phyloP scores from a whole-genome alignment of 208 protist genomes.

The Acanthamoeba sp. region DNA sequence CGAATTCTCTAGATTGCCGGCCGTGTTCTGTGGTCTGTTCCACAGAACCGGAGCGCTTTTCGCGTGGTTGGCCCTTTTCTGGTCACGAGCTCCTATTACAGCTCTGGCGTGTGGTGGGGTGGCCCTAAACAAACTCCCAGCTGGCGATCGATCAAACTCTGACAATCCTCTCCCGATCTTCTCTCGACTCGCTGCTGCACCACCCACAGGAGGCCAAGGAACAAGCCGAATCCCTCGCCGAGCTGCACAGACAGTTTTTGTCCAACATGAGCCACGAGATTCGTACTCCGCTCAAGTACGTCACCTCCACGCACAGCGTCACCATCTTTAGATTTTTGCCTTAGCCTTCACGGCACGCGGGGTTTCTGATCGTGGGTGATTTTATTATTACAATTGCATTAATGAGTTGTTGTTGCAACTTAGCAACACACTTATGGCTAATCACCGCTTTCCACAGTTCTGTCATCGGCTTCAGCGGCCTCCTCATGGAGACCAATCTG shows the following conservation, averaged over 20 bases:
- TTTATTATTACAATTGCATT: too few species aligned
- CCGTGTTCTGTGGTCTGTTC: too few species aligned
- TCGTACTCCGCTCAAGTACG: slow-evolving; percentile 57
- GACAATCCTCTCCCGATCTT: not conserved
- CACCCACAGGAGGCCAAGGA: slow-evolving; percentile 13
- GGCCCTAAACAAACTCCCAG: too few species aligned
- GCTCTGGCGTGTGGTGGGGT: too few species aligned
- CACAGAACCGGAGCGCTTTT: too few species aligned
- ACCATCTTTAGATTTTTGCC: too few species aligned
- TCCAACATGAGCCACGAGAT: slow-evolving; percentile 62
- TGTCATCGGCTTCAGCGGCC: slow-evolving; percentile 30
- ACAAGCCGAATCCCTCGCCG: slow-evolving; percentile 6
- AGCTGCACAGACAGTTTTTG: slow-evolving; percentile 25
- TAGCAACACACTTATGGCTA: not conserved
- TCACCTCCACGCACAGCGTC: not conserved
- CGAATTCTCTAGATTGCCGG: too few species aligned
- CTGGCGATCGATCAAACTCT: not conserved
- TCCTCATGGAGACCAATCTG: slow-evolving; percentile 54
- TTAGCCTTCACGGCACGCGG: too few species aligned
- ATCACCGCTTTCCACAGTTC: not conserved
- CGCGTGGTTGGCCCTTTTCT: too few species aligned
- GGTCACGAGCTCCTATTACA: too few species aligned
- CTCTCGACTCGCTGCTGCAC: not conserved
- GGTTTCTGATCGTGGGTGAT: too few species aligned
- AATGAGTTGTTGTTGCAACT: not conserved